Evolutionary conservation across 2,329 filamentous ascomycete genomes (phyloP), one percentile per base, ranked within the genome.

Genomic region (Amylocarpus encephaloides): DNA sequence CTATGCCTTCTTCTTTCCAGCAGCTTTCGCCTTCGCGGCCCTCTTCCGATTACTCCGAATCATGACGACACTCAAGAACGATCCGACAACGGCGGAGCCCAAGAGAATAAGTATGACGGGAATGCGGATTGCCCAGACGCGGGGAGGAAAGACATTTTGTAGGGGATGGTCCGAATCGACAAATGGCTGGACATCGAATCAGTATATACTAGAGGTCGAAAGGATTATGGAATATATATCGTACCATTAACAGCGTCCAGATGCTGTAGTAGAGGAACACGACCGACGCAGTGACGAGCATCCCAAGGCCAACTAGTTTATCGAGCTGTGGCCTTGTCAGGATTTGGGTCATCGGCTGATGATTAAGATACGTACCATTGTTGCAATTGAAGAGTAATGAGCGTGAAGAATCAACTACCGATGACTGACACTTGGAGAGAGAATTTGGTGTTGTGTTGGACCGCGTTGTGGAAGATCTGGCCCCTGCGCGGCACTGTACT

Each of bases 31-130:
- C 80, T 97, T 98, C 61, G 89, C 84, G 3, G 89, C 89, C 82
- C 93, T 96, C 82, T 97, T 97, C 70, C 86, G 80, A 77, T 96
- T 96, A 78, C 92, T 97, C 69, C 88, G 83, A 73, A 98, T 97
- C 93, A 98, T 98, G 66, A 98, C 92, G 67, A 95, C 84, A 64
- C 87, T 86, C 61, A 98, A 78, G 77, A 98, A 98, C 53, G 89
- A 94, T 57, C 93, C 93, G 54, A 98, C 92, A 53, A 98, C 90
- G 52, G 93, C 90, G 53, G 85, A 91, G 58, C 86, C 91, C 59
- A 98, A 78, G 42, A 98, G 83, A 57, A 96, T 85, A 61, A 98
- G 83, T 68, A 98, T 95, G 63, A 98, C 92, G 62, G 93, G 93
- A 66, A 98, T 93, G 69, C 93, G 91, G 68, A 98, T 95, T 54